phyloP scores from a whole-genome alignment of 257 asterid species.

The Scutellaria minor region DNA sequence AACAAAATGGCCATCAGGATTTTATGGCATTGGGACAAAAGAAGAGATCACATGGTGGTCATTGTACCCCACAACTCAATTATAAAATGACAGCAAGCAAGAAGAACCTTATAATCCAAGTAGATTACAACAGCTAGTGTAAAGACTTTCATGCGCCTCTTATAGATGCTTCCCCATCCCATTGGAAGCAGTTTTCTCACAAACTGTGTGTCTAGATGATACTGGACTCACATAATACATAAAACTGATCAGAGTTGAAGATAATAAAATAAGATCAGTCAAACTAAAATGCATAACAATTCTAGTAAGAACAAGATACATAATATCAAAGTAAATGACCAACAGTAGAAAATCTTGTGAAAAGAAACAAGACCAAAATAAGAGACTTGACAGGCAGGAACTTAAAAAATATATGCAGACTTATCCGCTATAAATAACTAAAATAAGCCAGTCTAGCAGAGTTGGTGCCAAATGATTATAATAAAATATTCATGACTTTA shows the following conservation, averaged over 20 bases:
- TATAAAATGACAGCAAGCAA: conserved; percentile 26
- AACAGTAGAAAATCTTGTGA: not conserved
- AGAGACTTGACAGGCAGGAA: not conserved
- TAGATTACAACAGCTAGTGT: conserved; percentile 77
- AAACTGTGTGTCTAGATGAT: conserved; percentile 28
- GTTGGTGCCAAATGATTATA: conserved; percentile 5
- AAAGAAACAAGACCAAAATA: not conserved
- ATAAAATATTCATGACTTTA: conserved; percentile 9
- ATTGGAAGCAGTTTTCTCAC: conserved; percentile 45
- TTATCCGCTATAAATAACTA: not conserved
- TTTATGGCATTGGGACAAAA: conserved; percentile 26
- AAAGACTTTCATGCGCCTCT: conserved; percentile 86
- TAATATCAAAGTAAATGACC: conserved; percentile 12
- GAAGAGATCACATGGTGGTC: conserved; percentile 5
- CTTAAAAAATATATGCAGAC: conserved; percentile 11
- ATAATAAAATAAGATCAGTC: not conserved
- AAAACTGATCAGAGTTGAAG: conserved; percentile 28
- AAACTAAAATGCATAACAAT: not conserved
- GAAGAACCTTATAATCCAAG: conserved; percentile 89
- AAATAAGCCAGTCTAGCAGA: conserved; percentile 16
- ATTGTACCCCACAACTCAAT: conserved; percentile 21
- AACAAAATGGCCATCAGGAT: conserved; percentile 29
- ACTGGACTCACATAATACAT: conserved; percentile 36
- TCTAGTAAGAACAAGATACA: not conserved
- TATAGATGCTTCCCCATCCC: conserved; percentile 93